A percentile compares a stretch with the other conserved stretches of the same genome.
Conservation (phyloP, 129 eudicot species). For the Apium graveolens region DNA sequence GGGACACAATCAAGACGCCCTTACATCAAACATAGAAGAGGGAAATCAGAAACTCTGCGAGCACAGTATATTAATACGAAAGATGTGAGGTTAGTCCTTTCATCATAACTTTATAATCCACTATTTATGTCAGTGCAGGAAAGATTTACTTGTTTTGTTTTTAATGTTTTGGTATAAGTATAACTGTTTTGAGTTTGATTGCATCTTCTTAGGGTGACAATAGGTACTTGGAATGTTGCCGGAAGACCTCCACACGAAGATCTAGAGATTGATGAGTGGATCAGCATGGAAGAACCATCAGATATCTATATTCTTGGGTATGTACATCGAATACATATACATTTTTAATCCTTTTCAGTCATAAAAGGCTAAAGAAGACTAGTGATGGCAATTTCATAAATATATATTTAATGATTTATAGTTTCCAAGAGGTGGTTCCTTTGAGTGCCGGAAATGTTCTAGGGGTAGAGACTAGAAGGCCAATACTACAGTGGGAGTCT, state of each 20-base stretch:
- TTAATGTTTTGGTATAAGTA: background rate
- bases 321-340: too few species aligned
- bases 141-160: background rate
- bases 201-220: slow-evolving; percentile 50
- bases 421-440: slow-evolving; percentile 97
- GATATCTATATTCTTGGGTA: slow-evolving; percentile 93
- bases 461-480: slow-evolving; percentile 81
- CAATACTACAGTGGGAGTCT: slow-evolving; percentile 81
- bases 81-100: slow-evolving; percentile 89
- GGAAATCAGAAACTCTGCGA: slow-evolving; percentile 83
- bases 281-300: slow-evolving; percentile 74
- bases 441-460: slow-evolving; percentile 87
- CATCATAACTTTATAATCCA: background rate
- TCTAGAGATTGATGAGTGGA: slow-evolving; percentile 94
- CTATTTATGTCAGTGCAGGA: background rate
- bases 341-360: background rate
- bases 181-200: slow-evolving; percentile 6
- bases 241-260: slow-evolving; percentile 71
- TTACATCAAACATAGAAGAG: slow-evolving; percentile 56
- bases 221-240: slow-evolving; percentile 99
- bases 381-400: background rate
- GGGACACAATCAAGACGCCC: slow-evolving; percentile 32
- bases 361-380: background rate
- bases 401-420: slow-evolving; percentile 12
- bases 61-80: slow-evolving; percentile 73